Percentiles rank a stretch among this genome's conserved stretches.
Conservation (phyloP, 352 stramenopile genomes). For the Phytophthora capsici region DNA sequence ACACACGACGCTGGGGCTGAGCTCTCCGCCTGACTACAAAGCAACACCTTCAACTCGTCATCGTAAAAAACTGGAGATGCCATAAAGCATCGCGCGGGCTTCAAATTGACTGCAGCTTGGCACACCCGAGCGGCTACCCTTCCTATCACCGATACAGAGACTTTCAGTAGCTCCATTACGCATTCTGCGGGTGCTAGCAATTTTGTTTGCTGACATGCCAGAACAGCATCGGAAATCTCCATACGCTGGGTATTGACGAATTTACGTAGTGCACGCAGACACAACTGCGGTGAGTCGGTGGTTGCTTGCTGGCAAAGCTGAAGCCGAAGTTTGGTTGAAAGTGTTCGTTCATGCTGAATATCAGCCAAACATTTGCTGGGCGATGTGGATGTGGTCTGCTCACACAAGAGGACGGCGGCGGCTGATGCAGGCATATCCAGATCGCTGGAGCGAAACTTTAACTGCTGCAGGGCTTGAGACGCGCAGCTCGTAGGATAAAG, state of each 20-base stretch:
- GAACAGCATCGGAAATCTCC: constrained; percentile 27
- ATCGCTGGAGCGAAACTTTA: constrained; percentile 4
- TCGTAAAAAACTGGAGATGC: constrained; percentile 40
- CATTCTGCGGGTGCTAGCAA: constrained; percentile 32
- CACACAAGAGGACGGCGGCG: constrained; percentile 39
- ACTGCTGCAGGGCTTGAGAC: constrained; percentile 17
- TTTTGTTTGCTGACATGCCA: constrained; percentile 29
- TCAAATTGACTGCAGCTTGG: constrained; percentile 24
- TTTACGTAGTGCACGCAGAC: constrained; percentile 34
- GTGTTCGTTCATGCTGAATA: constrained; percentile 30
- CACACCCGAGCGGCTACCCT: constrained; percentile 32
- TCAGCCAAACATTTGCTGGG: constrained; percentile 43
- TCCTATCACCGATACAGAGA: background rate
- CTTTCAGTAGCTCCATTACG: constrained; percentile 28
- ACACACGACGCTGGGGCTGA: constrained; percentile 47
- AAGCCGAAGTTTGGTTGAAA: constrained; percentile 31
- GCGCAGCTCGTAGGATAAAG: constrained; percentile 32
- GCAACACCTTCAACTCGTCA: constrained; percentile 39
- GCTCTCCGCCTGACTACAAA: constrained; percentile 50
- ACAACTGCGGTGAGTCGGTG: constrained; percentile 32
- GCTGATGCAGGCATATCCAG: constrained; percentile 22
- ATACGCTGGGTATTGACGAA: constrained; percentile 37
- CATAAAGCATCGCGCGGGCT: constrained; percentile 49
- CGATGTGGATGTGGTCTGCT: constrained; percentile 34
- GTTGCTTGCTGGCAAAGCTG: constrained; percentile 34